Conservation (phyloP, 192 early-diverging fungal genomes). For the Gryganskiella cystojenkinii region DNA sequence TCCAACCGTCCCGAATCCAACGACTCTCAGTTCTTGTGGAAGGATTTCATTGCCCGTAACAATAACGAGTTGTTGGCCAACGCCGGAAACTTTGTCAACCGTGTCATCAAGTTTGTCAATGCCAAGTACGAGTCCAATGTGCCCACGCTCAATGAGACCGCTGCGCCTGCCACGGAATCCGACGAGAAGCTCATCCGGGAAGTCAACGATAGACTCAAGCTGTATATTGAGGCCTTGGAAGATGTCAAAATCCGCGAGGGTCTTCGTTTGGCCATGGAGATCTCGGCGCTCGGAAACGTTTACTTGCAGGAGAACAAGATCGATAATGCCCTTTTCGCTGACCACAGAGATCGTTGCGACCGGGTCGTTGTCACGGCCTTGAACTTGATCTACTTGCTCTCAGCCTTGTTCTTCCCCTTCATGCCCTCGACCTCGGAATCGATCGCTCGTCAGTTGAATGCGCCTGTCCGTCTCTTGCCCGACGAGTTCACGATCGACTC, state of each 20-base stretch:
- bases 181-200: slow-evolving; percentile 85
- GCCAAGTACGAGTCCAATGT: slow-evolving; percentile 93
- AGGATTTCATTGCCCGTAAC: slow-evolving; percentile 91
- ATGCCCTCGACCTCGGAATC: slow-evolving; percentile 88
- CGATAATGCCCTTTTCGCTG: slow-evolving; percentile 88
- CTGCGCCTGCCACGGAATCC: slow-evolving; percentile 57
- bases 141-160: slow-evolving; percentile 64
- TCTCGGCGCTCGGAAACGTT: slow-evolving; percentile 93
- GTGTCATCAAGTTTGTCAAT: slow-evolving; percentile 91
- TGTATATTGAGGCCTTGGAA: slow-evolving; percentile 85
- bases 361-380: slow-evolving; percentile 83
- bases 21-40: slow-evolving; percentile 95
- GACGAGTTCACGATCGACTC: slow-evolving; percentile 78
- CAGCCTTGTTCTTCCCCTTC: slow-evolving; percentile 89
- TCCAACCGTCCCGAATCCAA: slow-evolving; percentile 91
- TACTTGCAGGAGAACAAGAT: slow-evolving; percentile 95
- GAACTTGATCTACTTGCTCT: slow-evolving; percentile 93
- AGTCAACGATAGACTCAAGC: slow-evolving; percentile 78
- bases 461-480: slow-evolving; percentile 80
- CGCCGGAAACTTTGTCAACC: slow-evolving; percentile 98
- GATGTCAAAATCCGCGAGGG: slow-evolving; percentile 85
- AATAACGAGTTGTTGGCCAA: slow-evolving; percentile 96
- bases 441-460: slow-evolving; percentile 88
- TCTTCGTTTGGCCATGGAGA: slow-evolving; percentile 90
- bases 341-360: slow-evolving; percentile 84